Base-by-base conservation (phyloP, 2,329 filamentous ascomycete species). In the Aureobasidium sp. region DNA sequence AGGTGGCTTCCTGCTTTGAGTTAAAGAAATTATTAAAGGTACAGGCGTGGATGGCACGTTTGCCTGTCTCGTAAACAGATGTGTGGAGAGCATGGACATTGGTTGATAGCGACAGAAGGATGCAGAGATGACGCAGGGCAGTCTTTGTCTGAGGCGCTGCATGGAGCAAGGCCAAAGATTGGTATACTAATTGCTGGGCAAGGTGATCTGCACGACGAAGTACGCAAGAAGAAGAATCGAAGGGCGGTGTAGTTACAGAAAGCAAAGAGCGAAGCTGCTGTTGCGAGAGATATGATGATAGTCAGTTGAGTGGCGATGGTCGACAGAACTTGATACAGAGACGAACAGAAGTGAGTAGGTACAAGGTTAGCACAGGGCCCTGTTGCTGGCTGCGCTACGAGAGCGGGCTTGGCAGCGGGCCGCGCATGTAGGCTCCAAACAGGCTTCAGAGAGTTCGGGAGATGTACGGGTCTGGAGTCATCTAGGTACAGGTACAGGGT, bases 61-160 rank as follows among this genome's bases (percentile, higher is more conserved):
- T 58, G 55, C 29, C n/a, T 29, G 42, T 39, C 55, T 58, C 31
- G 42, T 58, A 47, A 45, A 37, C 31, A 15, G 31, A 57, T 14
- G 53, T 34, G 37, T 5, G 36, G 45, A 44, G 39, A 45, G 37
- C 42, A 15, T 34, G 55, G 22, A 8, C 22, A 29, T 48, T 39
- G 55, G 29, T 31, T 17, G 7, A 22, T 39, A 15, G 15, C 20
- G 42, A 48, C 20, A 58, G 55, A n/a, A 47, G 22, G 31, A 48
- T 48, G 55, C 42, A 47, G 31, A 27, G 37, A 14, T 12, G 42
- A 58, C 22, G 42, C 29, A 45, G 27, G 53, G 27, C 29, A 22
- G 27, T 22, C 53, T 57, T 39, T 58, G 34, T 58, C 55, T 58
- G 55, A 39, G 48, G 42, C 55, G 25, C 17, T 34, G 41, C 53